Evolutionary conservation across 305 asterid genomes (phyloP), one percentile per base, ranked within the genome.

Genomic region (Solanum hybrid): DNA sequence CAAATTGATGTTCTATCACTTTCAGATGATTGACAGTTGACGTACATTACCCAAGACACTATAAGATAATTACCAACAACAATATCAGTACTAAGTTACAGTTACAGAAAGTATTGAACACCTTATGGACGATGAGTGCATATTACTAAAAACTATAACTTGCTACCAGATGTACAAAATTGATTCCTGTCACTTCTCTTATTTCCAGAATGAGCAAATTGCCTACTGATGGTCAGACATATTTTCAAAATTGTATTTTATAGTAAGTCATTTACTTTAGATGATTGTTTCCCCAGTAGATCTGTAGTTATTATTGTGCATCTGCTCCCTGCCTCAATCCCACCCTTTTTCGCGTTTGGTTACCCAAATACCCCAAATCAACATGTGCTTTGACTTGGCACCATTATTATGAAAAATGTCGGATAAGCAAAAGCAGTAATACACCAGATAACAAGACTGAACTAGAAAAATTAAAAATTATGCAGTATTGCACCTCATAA

Each of bases 401-500:
- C 32, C 76, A 31, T 51, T 10, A 51, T 84, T 31, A 20, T 31
- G 45, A 31, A 27, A 31, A 51, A 11, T 15, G 41, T 84, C 61
- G 8, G 77, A 57, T 20, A 84, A 31, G 29, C 41, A 82, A 37
- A 88, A 45, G 6, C 82, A 65, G 29, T 29, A 68, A 27, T 89
- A 68, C 88, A 80, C 78, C 38, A 51, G 11, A 84, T 84, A 84
- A 51, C 41, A 51, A 51, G 88, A 57, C 38, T 83, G 10, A 31
- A 84, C 31, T 17, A 51, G 31, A 51, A 84, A 22, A 51, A 84
- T 4, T 31, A 17, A 29, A 83, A 84, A 20, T 2, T 84, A 84
- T 3, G 84, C 92, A 88, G 89, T 38, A 70, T 72, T 79, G 76
- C 93, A 98, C 99, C 99, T 98, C 99, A 34, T 95, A 95, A 92